A percentile compares a stretch with the other conserved stretches of the same genome.
Evolutionary conservation across 208 protist species (phyloP).

Genomic region (Wallacemonas sp.): DNA sequence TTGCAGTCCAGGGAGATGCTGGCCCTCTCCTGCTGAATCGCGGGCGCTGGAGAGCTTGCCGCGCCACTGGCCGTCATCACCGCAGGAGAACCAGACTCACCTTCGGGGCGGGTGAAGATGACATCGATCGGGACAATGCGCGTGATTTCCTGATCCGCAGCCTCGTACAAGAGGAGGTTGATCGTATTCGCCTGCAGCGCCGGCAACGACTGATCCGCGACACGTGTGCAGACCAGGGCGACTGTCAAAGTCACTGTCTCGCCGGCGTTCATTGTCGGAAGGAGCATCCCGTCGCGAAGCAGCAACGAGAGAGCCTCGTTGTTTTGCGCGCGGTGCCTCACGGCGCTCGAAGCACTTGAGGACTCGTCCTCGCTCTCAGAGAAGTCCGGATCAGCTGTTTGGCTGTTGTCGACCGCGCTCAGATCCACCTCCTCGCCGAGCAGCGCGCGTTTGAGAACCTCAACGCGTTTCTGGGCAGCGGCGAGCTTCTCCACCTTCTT

Average conservation of each 20-base stretch:
- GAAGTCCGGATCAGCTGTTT: constrained; percentile 49
- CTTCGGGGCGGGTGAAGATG: constrained; percentile 61
- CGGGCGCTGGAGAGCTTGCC: not conserved
- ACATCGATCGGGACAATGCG: constrained; percentile 84
- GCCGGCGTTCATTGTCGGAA: constrained; percentile 76
- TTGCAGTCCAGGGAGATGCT: constrained; percentile 13
- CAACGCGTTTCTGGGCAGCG: constrained; percentile 61
- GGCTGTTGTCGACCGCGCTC: constrained; percentile 26
- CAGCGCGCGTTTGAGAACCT: constrained; percentile 56
- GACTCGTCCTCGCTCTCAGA: constrained; percentile 79
- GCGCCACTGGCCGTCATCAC: not conserved
- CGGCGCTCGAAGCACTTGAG: constrained; percentile 22
- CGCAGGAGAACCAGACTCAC: constrained; percentile 30
- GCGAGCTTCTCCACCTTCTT: constrained; percentile 85
- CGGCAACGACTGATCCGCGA: constrained; percentile 48
- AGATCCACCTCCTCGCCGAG: constrained; percentile 73
- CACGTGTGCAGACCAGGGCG: constrained; percentile 52
- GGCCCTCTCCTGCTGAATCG: constrained; percentile 1
- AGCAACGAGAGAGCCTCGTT: constrained; percentile 54
- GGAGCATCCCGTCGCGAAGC: constrained; percentile 61
- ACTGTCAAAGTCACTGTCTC: constrained; percentile 73
- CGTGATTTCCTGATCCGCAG: constrained; percentile 78
- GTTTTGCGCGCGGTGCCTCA: constrained; percentile 33
- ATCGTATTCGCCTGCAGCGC: constrained; percentile 72
- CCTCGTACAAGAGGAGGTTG: constrained; percentile 80